Evolutionary conservation across 139 green algal genomes (phyloP).

Genomic region (Picochlorum sp.): DNA sequence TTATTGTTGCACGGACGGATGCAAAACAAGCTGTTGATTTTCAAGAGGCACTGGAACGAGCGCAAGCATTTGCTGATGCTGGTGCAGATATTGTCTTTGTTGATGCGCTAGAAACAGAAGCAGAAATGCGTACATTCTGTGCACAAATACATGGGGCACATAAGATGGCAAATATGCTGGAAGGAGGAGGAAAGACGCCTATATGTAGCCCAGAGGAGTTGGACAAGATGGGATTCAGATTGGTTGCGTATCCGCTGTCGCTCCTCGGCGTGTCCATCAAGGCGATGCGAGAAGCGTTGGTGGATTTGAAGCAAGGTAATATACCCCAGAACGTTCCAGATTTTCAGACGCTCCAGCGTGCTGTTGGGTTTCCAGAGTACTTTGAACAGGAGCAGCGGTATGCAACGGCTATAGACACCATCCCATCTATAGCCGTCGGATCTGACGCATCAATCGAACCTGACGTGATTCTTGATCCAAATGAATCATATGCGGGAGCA

Average conservation of each 20-base stretch:
- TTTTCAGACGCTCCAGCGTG: conserved; percentile 13
- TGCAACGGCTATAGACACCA: conserved; percentile 4
- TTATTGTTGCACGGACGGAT: conserved; percentile 83
- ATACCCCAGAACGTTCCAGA: conserved; percentile 12
- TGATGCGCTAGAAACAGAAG: conserved; percentile 75
- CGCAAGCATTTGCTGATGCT: conserved; percentile 75
- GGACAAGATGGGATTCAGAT: conserved; percentile 74
- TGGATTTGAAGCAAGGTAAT: conserved; percentile 17
- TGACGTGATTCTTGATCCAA: conserved; percentile 17
- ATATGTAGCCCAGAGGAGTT: conserved; percentile 68
- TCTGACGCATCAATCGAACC: background rate
- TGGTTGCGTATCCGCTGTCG: conserved; percentile 81
- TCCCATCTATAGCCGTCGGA: background rate
- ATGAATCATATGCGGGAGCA: background rate
- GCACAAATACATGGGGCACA: conserved; percentile 2
- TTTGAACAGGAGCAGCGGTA: conserved; percentile 39
- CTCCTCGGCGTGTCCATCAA: conserved; percentile 69
- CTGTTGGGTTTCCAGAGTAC: conserved; percentile 57
- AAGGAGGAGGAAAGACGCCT: conserved; percentile 92
- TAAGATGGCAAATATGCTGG: conserved; percentile 91
- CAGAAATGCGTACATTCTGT: conserved; percentile 75
- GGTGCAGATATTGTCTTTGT: conserved; percentile 94
- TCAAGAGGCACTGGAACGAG: conserved; percentile 71
- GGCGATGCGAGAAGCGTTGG: conserved; percentile 59
- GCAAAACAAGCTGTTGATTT: conserved; percentile 53